phyloP scores from a whole-genome alignment of 805 yeast genomes.

The Candida maris region DNA sequence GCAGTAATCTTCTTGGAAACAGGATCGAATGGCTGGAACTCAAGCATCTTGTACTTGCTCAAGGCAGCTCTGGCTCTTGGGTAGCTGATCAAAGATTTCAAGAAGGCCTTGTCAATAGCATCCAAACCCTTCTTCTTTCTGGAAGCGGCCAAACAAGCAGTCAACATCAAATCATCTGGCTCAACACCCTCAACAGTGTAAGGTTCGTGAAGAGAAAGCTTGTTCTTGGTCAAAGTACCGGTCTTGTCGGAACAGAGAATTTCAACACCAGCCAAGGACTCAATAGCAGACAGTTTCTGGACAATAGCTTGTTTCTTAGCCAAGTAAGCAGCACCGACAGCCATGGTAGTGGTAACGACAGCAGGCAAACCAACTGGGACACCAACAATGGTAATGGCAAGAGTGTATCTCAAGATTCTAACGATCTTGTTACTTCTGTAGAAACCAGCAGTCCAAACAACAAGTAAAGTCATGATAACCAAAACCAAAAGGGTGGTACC shows the following conservation, averaged over 20 bases:
- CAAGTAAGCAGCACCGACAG: conserved; percentile 98
- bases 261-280: conserved; percentile 96
- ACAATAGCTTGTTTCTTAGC: conserved; percentile 97
- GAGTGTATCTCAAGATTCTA: conserved; percentile 82
- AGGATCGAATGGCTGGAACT: conserved; percentile 97
- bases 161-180: conserved; percentile 92
- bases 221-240: conserved; percentile 97
- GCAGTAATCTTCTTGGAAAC: conserved; percentile 96
- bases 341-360: conserved; percentile 98
- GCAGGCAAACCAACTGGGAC: conserved; percentile 99
- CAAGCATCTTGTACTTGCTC: conserved; percentile 89
- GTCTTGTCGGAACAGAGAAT: conserved; percentile 97
- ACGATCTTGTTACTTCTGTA: conserved; percentile 88
- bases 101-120: conserved; percentile 95
- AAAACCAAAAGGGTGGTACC: conserved; percentile 88
- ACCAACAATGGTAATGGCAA: conserved; percentile 95
- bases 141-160: conserved; percentile 97
- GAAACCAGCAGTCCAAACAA: conserved; percentile 93
- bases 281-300: conserved; percentile 94
- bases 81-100: conserved; percentile 80
- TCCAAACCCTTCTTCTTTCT: conserved; percentile 98
- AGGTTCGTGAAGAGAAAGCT: conserved; percentile 93
- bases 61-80: conserved; percentile 92
- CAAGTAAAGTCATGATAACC: conserved; percentile 80
- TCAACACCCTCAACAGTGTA: conserved; percentile 97